Base-by-base conservation (phyloP, 305 asterid genomes). In the Fraxinus xanthoxyloides region DNA sequence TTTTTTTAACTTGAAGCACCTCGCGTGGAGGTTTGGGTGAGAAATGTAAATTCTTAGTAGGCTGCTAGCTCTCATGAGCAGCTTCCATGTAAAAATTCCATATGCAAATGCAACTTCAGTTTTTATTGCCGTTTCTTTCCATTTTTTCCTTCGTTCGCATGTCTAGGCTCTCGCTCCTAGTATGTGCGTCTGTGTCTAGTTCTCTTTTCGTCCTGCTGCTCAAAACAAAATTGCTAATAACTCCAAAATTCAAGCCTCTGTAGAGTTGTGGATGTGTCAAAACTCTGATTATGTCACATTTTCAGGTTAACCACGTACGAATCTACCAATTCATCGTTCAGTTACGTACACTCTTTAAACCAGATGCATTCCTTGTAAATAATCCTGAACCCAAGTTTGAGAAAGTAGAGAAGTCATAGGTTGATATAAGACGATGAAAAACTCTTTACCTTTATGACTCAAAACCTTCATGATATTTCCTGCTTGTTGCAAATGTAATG, bases 81-180 rank as follows among this genome's bases (percentile, higher is more conserved):
- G 86, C 84, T 87, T 84, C 88, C 86, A 81, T 91, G 95, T 91
- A 72, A 88, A 91, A 88, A 91, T 90, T 88, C 85, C 84, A 70
- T 80, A 74, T 85, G 83, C 89, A 88, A 84, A 81, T 87, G 75
- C 75, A 54, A 81, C 88, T 83, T 84, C 79, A 77, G 24, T 23
- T 82, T 28, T n/a, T 75, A 74, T 28, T 26, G 63, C 40, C 43
- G 6, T 72, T 67, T 72, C 24, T 8, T 72, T 77, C 81, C 30
- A 6, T 34, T 65, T 65, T 19, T 19, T 0, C 0, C 26, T 54
- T 54, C 24, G 10, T 54, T 59, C 13, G 13, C 70, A 23, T 61
- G 13, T 23, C 31, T 61, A 2, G 30, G 10, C 31, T 8, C 17
- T 23, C 4, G 31, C 30, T 19, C 69, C 67, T 7, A 7, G 15